Conservation (phyloP, 176 grass and related monocot genomes). For the Themeda triandra region DNA sequence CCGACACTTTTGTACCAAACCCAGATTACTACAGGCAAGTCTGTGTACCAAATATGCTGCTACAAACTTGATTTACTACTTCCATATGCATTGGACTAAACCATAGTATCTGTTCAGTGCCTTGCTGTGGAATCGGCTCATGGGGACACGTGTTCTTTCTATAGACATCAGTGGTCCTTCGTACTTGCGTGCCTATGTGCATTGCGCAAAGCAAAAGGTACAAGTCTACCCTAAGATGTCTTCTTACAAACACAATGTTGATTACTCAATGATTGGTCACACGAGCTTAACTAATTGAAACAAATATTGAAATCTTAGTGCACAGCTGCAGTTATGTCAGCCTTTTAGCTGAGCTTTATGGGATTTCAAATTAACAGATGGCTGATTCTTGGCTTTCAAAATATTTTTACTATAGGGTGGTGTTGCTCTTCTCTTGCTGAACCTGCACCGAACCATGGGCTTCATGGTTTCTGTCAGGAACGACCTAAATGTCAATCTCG, state of each 20-base stretch:
- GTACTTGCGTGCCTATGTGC: constrained; percentile 79
- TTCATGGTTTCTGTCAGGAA: constrained; percentile 70
- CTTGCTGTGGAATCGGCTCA: constrained; percentile 87
- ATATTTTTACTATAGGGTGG: constrained; percentile 43
- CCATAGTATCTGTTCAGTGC: constrained; percentile 44
- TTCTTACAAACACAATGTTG: not conserved
- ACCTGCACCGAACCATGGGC: constrained; percentile 58
- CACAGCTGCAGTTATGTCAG: not conserved
- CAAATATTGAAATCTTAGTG: not conserved
- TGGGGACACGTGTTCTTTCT: constrained; percentile 83
- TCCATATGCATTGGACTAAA: constrained; percentile 20
- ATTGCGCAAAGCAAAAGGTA: constrained; percentile 83
- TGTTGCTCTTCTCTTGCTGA: constrained; percentile 73
- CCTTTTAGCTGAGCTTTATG: not conserved
- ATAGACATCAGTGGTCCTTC: constrained; percentile 64
- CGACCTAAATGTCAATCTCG: constrained; percentile 57
- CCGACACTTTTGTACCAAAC: constrained; percentile 73
- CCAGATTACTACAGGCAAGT: constrained; percentile 97
- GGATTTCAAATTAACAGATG: not conserved
- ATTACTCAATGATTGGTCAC: not conserved
- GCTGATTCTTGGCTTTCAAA: not conserved
- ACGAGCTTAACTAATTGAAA: not conserved
- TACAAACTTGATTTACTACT: not conserved
- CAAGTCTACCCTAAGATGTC: not conserved
- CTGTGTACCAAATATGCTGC: not conserved